Percentiles rank a stretch among this genome's conserved stretches.
These are phyloP conservation scores for Azolla pinnata DNA, from an alignment of 75 land plant species.

Conservation along the genomic window DNA sequence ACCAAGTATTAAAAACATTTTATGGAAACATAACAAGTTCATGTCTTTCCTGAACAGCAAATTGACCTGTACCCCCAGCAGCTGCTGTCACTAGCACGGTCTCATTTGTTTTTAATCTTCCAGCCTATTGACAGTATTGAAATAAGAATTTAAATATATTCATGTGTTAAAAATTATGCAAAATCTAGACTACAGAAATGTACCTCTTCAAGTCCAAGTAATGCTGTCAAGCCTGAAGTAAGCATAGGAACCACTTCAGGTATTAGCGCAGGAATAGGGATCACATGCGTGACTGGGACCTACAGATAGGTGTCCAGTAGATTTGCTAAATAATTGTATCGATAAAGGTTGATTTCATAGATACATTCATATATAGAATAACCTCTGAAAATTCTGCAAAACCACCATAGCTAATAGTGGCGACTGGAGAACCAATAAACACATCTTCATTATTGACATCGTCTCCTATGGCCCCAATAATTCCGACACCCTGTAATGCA, in stretches of 20 bases:
- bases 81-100: constrained; percentile 91
- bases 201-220: constrained; percentile 89
- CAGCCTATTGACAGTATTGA: constrained; percentile 40
- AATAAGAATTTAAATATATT: background rate
- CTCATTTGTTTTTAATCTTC: constrained; percentile 69
- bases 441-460: constrained; percentile 34
- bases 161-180: no score
- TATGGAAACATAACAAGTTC: no score
- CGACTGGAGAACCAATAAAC: constrained; percentile 73
- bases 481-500: constrained; percentile 72
- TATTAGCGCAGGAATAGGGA: constrained; percentile 68
- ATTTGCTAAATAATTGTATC: no score
- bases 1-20: no score
- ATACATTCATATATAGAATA: constrained; percentile 3
- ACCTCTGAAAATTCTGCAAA: constrained; percentile 84
- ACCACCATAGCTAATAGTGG: constrained; percentile 66
- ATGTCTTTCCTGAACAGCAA: constrained; percentile 83
- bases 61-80: constrained; percentile 96
- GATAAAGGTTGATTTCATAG: no score
- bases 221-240: constrained; percentile 95
- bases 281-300: constrained; percentile 23
- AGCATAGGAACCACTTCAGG: constrained; percentile 97
- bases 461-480: constrained; percentile 72
- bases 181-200: no score
- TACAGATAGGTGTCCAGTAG: background rate